Conservation (phyloP, 768 basidiomycete genomes). For the Kwoniella sp. region DNA sequence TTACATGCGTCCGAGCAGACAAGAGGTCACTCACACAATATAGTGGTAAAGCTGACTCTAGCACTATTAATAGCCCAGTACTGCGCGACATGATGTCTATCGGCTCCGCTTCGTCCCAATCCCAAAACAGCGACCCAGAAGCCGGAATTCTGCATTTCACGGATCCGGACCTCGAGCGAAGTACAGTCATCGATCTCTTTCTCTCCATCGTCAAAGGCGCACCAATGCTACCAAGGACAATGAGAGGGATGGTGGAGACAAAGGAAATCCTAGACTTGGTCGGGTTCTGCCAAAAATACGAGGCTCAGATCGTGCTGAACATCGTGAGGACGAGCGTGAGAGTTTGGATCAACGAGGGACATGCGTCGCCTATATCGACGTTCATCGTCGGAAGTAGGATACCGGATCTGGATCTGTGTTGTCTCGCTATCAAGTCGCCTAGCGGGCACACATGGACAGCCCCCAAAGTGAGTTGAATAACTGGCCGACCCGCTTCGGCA, state of each 20-base stretch:
- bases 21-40: too few relatives aligned
- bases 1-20: too few relatives aligned
- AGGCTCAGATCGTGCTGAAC: background rate
- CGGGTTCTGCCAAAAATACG: background rate
- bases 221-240: background rate
- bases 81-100: background rate
- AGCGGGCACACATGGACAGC: background rate
- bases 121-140: background rate
- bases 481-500: too few relatives aligned
- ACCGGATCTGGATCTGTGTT: background rate
- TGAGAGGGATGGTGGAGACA: background rate
- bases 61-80: background rate
- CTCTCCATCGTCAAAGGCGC: background rate
- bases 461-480: background rate
- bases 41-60: too few relatives aligned
- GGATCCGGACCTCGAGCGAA: background rate
- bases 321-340: background rate
- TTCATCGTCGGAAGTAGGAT: background rate
- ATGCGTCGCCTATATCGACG: background rate
- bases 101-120: background rate
- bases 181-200: background rate
- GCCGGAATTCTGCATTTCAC: background rate
- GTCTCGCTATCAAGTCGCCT: background rate
- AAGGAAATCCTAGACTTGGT: background rate
- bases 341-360: background rate